These are phyloP conservation scores for Isabelozyma rhagii DNA, from an alignment of 805 yeast genomes.

Conservation along the genomic window DNA sequence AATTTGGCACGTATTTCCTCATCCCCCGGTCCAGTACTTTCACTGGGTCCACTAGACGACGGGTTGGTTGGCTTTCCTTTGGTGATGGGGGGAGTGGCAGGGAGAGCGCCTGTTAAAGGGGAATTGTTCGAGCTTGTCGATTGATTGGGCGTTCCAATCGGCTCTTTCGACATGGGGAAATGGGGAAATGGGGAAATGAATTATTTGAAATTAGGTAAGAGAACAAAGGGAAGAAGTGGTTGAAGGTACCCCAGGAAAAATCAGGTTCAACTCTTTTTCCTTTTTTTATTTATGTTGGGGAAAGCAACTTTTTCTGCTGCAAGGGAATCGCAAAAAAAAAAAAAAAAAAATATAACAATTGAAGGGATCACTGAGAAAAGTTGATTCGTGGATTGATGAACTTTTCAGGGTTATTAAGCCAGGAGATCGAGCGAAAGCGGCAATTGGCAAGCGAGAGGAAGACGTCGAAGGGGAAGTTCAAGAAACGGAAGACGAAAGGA, in stretches of 20 bases:
- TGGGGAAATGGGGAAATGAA: not conserved
- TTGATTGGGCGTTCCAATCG: not conserved
- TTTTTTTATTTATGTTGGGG: too few species aligned
- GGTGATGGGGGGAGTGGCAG: not conserved
- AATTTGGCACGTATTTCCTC: slow-evolving; percentile 30
- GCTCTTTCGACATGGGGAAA: not conserved
- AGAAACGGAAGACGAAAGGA: too few species aligned
- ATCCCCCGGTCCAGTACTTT: not conserved
- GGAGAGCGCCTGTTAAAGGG: not conserved
- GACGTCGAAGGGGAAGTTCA: not conserved
- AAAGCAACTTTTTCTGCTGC: too few species aligned
- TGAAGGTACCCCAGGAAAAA: not conserved
- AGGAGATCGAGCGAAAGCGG: slow-evolving; percentile 11
- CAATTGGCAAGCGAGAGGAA: not conserved
- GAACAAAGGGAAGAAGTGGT: not conserved
- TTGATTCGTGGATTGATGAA: slow-evolving; percentile 8
- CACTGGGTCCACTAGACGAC: not conserved
- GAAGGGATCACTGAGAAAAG: not conserved
- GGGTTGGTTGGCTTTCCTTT: not conserved
- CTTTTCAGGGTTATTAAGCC: slow-evolving; percentile 7
- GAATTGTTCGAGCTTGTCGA: not conserved
- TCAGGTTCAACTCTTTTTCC: not conserved
- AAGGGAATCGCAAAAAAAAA: too few species aligned
- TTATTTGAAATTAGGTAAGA: not conserved
- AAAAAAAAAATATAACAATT: too few species aligned